Evolutionary conservation across 2,329 filamentous ascomycete genomes (phyloP).

Genomic region (Fusarium transvaalense): DNA sequence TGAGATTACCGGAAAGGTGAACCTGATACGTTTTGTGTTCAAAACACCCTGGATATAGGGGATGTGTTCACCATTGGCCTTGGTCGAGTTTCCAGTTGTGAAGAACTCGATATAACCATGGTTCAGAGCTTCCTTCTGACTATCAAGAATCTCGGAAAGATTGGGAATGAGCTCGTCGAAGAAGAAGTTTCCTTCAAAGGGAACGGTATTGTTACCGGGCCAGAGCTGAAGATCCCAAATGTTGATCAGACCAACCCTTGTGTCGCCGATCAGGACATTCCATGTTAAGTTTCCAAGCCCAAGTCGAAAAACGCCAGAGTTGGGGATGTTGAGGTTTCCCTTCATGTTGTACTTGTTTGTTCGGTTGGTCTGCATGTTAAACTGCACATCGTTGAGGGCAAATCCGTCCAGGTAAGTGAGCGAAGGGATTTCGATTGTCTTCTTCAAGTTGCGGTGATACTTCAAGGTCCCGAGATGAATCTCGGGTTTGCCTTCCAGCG

Average conservation of each 20-base stretch:
- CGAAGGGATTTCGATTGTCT: constrained; percentile 56
- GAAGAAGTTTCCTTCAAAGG: constrained; percentile 58
- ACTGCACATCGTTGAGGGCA: constrained; percentile 53
- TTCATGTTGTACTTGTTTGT: constrained; percentile 57
- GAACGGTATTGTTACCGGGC: constrained; percentile 58
- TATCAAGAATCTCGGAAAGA: constrained; percentile 55
- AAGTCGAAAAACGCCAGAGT: constrained; percentile 58
- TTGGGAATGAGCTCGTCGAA: constrained; percentile 59
- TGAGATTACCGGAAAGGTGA: constrained; percentile 55
- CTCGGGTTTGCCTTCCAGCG: constrained; percentile 53
- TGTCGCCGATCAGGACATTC: constrained; percentile 57
- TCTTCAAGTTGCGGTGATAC: constrained; percentile 55
- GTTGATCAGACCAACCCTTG: constrained; percentile 56
- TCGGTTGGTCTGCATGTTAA: constrained; percentile 54
- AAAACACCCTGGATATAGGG: constrained; percentile 60
- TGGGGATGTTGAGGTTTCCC: constrained; percentile 60
- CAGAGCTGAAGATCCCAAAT: constrained; percentile 56
- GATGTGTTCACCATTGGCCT: constrained; percentile 59
- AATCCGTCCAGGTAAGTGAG: constrained; percentile 58
- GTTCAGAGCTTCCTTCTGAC: constrained; percentile 53
- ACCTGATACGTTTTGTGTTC: constrained; percentile 54
- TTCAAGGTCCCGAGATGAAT: constrained; percentile 57
- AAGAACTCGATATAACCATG: constrained; percentile 58
- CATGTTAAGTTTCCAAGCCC: constrained; percentile 62
- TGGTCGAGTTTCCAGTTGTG: constrained; percentile 57